phyloP scores from a whole-genome alignment of 192 early-diverging fungal species.

The Dissophora globulifera region DNA sequence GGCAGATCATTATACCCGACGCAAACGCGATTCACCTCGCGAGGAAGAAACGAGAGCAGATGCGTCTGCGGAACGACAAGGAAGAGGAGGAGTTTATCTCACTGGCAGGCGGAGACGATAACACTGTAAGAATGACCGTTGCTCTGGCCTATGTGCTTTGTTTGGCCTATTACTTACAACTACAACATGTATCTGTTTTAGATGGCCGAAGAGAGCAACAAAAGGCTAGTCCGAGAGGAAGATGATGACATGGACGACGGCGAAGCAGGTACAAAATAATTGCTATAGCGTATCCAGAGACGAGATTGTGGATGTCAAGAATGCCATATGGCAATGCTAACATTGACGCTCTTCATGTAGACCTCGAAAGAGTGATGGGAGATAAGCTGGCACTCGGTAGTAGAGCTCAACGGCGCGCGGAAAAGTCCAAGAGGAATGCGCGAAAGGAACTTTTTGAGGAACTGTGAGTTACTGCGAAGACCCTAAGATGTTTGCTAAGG shows the following conservation, averaged over 20 bases:
- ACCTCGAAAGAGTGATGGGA: conserved; percentile 62
- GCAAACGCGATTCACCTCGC: conserved; percentile 62
- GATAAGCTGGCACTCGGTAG: conserved; percentile 60
- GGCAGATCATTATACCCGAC: conserved; percentile 58
- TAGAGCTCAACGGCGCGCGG: conserved; percentile 55
- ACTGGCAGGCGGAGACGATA: conserved; percentile 48
- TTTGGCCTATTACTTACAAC: too few species aligned
- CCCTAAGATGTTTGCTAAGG: too few species aligned
- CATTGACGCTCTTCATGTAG: conserved; percentile 17
- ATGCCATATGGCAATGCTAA: too few species aligned
- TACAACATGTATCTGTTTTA: conserved; percentile 4
- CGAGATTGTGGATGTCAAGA: too few species aligned
- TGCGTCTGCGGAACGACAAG: conserved; percentile 52
- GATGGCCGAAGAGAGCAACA: conserved; percentile 33
- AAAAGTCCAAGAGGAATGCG: conserved; percentile 45
- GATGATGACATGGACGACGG: conserved; percentile 67
- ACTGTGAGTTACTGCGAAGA: conserved; percentile 28
- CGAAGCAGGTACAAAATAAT: conserved; percentile 61
- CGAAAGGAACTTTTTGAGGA: conserved; percentile 64
- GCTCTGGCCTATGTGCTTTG: too few species aligned
- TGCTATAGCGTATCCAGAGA: too few species aligned
- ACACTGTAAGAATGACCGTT: conserved; percentile 29
- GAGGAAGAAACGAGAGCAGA: conserved; percentile 64
- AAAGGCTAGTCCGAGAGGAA: conserved; percentile 65
- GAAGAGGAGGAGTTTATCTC: conserved; percentile 54